Conservation (phyloP, 192 early-diverging fungal species). For the Diversispora epigaea region DNA sequence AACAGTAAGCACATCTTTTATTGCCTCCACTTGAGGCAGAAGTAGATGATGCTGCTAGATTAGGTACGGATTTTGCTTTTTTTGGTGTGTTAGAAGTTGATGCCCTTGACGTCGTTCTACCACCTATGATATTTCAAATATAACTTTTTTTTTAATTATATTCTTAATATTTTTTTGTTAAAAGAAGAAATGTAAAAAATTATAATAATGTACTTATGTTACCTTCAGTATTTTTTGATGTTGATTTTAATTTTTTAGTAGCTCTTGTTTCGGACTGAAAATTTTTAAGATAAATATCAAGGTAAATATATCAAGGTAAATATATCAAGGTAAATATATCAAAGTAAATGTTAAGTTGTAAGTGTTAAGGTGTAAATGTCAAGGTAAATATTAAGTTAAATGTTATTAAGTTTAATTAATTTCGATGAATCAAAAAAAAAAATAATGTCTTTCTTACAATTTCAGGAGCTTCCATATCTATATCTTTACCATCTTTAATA, state of each 20-base stretch:
- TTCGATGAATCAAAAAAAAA: neutral
- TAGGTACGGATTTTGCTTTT: conserved; percentile 15
- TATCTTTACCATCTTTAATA: conserved; percentile 7
- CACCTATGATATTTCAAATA: too few relatives aligned
- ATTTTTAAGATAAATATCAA: too few relatives aligned
- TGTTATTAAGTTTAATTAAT: neutral
- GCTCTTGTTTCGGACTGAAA: neutral
- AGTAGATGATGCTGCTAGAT: neutral
- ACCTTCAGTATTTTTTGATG: conserved; percentile 5
- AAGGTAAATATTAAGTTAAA: too few relatives aligned
- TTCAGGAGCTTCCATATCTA: neutral
- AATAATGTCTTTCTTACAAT: neutral
- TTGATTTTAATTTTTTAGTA: neutral
- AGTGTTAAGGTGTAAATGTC: neutral
- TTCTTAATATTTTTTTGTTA: too few relatives aligned
- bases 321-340: too few relatives aligned
- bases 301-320: too few relatives aligned
- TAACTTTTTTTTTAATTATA: too few relatives aligned
- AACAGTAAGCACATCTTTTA: conserved; percentile 66
- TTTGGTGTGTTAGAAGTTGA: conserved; percentile 1
- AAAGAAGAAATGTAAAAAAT: too few relatives aligned
- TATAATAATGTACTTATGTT: neutral
- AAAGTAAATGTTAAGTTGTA: neutral
- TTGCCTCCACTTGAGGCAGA: conserved; percentile 29
- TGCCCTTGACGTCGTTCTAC: neutral